A percentile compares a stretch with the other conserved stretches of the same genome.
Evolutionary conservation across 73 alveolate species (phyloP).

Genomic region (Breviolum minutum): DNA sequence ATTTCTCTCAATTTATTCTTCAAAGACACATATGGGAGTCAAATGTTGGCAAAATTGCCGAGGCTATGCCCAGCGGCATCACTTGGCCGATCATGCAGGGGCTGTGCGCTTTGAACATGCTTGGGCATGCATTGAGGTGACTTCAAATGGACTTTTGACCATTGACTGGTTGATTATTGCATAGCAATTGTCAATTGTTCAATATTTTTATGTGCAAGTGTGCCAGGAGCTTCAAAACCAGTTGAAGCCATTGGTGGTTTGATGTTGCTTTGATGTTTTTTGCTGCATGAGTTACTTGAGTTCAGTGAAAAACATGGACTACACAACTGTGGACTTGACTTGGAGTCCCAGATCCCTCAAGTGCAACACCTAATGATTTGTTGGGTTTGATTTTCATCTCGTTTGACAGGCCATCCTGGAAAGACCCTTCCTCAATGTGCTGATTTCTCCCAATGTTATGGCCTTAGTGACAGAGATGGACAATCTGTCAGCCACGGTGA

Average conservation of each 20-base stretch:
- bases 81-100: constrained; percentile 32
- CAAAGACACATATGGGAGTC: not conserved
- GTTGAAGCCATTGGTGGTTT: too few relatives aligned
- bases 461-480: not conserved
- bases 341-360: too few relatives aligned
- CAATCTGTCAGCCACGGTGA: too few relatives aligned
- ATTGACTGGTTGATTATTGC: not conserved
- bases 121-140: constrained; percentile 72
- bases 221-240: too few relatives aligned
- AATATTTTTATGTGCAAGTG: not conserved
- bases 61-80: constrained; percentile 73
- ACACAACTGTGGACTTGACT: too few relatives aligned
- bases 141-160: not conserved
- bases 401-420: constrained; percentile 18
- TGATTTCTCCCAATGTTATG: constrained; percentile 17
- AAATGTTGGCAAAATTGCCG: not conserved
- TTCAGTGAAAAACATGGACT: too few relatives aligned
- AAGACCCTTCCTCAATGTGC: constrained; percentile 52
- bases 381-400: not conserved
- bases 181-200: not conserved
- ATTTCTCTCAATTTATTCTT: not conserved
- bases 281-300: too few relatives aligned
- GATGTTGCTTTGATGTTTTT: too few relatives aligned
- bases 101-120: constrained; percentile 90
- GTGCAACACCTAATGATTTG: not conserved